Conservation (phyloP, 1,284 basidiomycete species). For the Puccinia sorghi region DNA sequence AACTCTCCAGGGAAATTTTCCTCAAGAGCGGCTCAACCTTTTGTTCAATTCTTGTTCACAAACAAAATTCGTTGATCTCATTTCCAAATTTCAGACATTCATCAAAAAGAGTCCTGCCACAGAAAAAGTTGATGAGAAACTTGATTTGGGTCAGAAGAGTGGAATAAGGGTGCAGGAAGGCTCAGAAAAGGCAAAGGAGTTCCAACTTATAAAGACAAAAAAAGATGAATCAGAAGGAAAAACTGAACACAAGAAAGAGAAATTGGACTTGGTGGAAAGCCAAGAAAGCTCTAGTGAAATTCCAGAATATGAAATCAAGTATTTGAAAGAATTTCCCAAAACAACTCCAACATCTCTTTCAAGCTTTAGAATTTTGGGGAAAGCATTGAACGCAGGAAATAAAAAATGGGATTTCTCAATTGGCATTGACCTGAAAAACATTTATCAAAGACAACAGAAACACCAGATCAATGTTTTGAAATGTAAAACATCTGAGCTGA, state of each 20-base stretch:
- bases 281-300: background rate
- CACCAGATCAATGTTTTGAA: background rate
- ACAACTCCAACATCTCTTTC: background rate
- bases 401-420: slow-evolving; percentile 5
- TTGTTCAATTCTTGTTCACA: no score
- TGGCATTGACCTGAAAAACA: background rate
- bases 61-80: no score
- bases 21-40: no score
- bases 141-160: no score
- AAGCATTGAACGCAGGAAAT: background rate
- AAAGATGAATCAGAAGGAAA: no score
- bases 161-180: no score
- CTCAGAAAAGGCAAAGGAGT: no score
- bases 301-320: background rate
- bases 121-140: no score
- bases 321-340: background rate
- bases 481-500: slow-evolving; percentile 2
- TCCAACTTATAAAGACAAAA: no score
- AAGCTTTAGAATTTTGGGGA: background rate
- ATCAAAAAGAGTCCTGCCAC: no score
- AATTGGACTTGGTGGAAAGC: background rate
- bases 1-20: no score
- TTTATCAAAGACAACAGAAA: background rate
- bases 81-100: no score
- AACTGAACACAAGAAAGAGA: background rate